These are phyloP conservation scores for Candida taoyuanica DNA, from an alignment of 805 yeast species.

Conservation along the genomic window DNA sequence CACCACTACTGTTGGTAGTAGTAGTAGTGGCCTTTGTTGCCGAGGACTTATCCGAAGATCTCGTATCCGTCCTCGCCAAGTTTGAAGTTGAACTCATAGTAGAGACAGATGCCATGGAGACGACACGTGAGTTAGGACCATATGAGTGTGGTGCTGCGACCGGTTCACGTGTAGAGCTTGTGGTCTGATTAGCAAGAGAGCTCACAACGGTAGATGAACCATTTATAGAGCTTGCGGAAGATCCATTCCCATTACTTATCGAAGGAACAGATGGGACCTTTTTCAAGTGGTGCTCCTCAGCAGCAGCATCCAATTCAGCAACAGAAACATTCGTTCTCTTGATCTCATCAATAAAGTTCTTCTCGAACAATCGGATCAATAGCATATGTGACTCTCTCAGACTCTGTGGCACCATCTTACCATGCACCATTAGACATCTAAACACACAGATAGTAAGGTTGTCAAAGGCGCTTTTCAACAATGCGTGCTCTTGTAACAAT, in stretches of 20 bases:
- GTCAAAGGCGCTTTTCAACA: constrained; percentile 45
- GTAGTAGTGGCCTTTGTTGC: constrained; percentile 14
- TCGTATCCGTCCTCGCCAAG: constrained; percentile 26
- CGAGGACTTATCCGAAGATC: constrained; percentile 26
- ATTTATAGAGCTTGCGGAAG: background rate
- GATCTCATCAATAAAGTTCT: constrained; percentile 68
- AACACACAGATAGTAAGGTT: constrained; percentile 63
- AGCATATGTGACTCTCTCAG: constrained; percentile 64
- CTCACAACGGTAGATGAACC: background rate
- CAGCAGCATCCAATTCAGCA: constrained; percentile 23
- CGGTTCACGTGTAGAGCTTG: background rate
- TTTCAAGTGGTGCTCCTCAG: constrained; percentile 16
- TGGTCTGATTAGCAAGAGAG: no score
- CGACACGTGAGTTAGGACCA: constrained; percentile 4
- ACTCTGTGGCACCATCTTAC: constrained; percentile 49
- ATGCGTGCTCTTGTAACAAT: constrained; percentile 26
- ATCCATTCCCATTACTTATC: constrained; percentile 4
- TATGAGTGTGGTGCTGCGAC: background rate
- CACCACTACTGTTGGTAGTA: constrained; percentile 11
- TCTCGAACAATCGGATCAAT: constrained; percentile 53
- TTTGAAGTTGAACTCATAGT: constrained; percentile 7
- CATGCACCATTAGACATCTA: constrained; percentile 67
- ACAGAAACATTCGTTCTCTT: constrained; percentile 28
- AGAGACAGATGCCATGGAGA: constrained; percentile 10
- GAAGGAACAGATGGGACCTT: constrained; percentile 19